Conservation (phyloP, 2,329 filamentous ascomycete species). For the Gyromitra esculenta region DNA sequence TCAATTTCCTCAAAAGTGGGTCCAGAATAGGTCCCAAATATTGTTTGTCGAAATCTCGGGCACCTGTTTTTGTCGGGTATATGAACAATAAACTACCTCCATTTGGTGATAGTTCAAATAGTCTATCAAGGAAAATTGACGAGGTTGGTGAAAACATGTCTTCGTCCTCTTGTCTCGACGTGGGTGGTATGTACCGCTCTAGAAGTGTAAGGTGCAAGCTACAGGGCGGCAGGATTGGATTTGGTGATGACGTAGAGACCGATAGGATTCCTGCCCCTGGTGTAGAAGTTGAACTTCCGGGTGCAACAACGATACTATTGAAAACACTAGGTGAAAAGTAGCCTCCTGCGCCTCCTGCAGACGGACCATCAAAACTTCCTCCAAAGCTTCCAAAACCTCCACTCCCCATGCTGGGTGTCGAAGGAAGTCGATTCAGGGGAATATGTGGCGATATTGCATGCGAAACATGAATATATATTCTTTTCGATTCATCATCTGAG, state of each 20-base stretch:
- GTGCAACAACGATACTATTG: slow-evolving; percentile 58
- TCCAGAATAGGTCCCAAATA: slow-evolving; percentile 57
- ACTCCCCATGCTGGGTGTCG: slow-evolving; percentile 54
- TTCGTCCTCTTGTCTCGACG: slow-evolving; percentile 55
- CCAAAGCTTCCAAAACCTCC: slow-evolving; percentile 46
- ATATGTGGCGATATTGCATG: slow-evolving; percentile 58
- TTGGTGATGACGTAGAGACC: slow-evolving; percentile 53
- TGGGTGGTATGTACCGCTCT: slow-evolving; percentile 57
- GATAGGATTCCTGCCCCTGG: slow-evolving; percentile 49
- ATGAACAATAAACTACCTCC: slow-evolving; percentile 57
- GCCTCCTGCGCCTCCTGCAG: slow-evolving; percentile 52
- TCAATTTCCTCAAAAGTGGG: slow-evolving; percentile 57
- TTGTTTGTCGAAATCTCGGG: slow-evolving; percentile 56
- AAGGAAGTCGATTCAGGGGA: slow-evolving; percentile 55
- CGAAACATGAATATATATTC: slow-evolving; percentile 57
- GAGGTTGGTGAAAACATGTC: slow-evolving; percentile 57
- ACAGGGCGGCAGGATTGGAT: slow-evolving; percentile 57
- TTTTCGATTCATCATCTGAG: slow-evolving; percentile 51
- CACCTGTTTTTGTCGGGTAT: slow-evolving; percentile 58
- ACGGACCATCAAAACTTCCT: slow-evolving; percentile 53
- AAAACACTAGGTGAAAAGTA: slow-evolving; percentile 58
- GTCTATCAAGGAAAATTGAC: slow-evolving; percentile 57
- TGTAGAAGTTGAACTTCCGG: slow-evolving; percentile 54
- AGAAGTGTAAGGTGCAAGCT: slow-evolving; percentile 57
- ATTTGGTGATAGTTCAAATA: slow-evolving; percentile 56